Conservation (phyloP, 805 yeast species). For the Nakazawaea ambrosiae region DNA sequence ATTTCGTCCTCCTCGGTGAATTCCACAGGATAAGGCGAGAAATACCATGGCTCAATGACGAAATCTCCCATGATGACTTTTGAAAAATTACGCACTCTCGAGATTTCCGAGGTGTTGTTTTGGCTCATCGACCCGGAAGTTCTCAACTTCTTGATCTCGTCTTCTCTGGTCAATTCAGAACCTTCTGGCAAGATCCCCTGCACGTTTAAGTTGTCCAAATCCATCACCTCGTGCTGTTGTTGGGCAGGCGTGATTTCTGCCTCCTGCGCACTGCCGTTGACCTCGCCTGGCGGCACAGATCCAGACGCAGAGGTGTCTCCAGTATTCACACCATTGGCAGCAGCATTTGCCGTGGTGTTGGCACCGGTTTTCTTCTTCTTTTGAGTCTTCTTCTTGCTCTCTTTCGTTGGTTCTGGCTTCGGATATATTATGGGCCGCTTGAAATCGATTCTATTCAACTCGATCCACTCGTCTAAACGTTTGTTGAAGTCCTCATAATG, state of each 20-base stretch:
- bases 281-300: too few species aligned
- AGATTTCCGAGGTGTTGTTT: conserved; percentile 70
- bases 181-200: conserved; percentile 64
- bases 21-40: conserved; percentile 94
- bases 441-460: conserved; percentile 62
- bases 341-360: conserved; percentile 22
- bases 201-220: conserved; percentile 75
- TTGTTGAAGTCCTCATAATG: conserved; percentile 94
- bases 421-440: conserved; percentile 68
- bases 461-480: conserved; percentile 94
- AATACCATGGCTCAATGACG: conserved; percentile 98
- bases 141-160: conserved; percentile 84
- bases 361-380: conserved; percentile 28
- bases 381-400: conserved; percentile 28
- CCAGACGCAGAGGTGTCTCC: too few species aligned
- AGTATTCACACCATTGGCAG: conserved; percentile 20
- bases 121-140: conserved; percentile 98
- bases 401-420: conserved; percentile 43
- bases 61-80: conserved; percentile 80
- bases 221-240: conserved; percentile 60
- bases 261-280: conserved; percentile 9
- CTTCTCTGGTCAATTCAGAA: conserved; percentile 77
- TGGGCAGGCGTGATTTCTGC: conserved; percentile 12
- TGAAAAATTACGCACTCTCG: conserved; percentile 79
- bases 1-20: conserved; percentile 86